These are phyloP conservation scores for Cladosporium cucumerinum DNA, from an alignment of 2,329 filamentous ascomycete species.

Conservation along the genomic window DNA sequence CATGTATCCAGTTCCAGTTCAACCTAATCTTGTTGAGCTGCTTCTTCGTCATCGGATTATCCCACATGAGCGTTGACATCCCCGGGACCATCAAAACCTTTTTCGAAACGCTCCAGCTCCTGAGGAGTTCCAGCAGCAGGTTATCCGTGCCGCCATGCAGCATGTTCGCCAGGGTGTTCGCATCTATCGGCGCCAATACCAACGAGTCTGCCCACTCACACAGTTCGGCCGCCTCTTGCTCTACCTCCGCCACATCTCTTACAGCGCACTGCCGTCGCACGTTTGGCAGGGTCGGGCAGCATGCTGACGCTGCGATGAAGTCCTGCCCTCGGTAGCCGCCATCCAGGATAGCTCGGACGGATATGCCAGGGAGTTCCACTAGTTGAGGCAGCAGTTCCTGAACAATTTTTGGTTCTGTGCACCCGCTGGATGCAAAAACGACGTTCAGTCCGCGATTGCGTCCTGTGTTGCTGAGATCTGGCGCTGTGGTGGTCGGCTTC, in stretches of 20 bases:
- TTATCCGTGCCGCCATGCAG: conserved; percentile 78
- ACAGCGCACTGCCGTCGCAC: conserved; percentile 23
- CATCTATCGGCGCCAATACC: conserved; percentile 79
- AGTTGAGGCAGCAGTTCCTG: conserved; percentile 33
- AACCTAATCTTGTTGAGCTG: conserved; percentile 78
- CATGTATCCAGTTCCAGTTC: conserved; percentile 84
- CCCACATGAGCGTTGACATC: conserved; percentile 87
- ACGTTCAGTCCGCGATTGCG: conserved; percentile 31
- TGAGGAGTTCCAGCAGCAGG: conserved; percentile 72
- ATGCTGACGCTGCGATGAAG: conserved; percentile 32
- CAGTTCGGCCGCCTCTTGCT: conserved; percentile 57
- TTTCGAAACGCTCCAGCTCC: conserved; percentile 84
- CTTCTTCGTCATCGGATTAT: conserved; percentile 82
- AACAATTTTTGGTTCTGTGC: conserved; percentile 32
- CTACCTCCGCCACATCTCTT: conserved; percentile 29
- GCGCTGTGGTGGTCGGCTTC: neutral
- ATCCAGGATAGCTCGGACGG: conserved; percentile 36
- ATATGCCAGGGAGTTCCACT: conserved; percentile 33
- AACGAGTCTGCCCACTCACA: conserved; percentile 86
- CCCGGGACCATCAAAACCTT: conserved; percentile 80
- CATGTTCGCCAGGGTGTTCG: conserved; percentile 83
- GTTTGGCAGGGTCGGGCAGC: conserved; percentile 33
- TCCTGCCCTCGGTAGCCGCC: conserved; percentile 32
- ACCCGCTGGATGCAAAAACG: conserved; percentile 36
- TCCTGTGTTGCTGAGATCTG: neutral